Evolutionary conservation across 2,329 filamentous ascomycete species (phyloP).

Genomic region (Monilinia laxa): DNA sequence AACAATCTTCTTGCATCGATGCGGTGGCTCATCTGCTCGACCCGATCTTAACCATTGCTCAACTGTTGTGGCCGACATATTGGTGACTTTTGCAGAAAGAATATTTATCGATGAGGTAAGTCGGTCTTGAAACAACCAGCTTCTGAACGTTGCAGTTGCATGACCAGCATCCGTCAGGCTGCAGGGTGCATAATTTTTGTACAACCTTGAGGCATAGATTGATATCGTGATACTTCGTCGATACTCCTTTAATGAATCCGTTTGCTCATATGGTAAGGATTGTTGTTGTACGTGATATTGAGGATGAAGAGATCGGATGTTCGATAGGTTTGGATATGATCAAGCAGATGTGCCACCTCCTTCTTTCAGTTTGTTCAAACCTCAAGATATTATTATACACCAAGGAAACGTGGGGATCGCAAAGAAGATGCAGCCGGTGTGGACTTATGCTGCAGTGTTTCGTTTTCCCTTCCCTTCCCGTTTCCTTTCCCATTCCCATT

Average conservation of each 20-base stretch:
- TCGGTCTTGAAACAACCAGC: constrained; percentile 29
- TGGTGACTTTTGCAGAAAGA: constrained; percentile 27
- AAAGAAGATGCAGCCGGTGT: not conserved
- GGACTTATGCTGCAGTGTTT: not conserved
- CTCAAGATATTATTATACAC: constrained; percentile 1
- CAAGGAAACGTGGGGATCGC: not conserved
- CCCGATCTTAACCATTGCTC: constrained; percentile 40
- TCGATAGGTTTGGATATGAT: constrained; percentile 20
- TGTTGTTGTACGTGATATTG: constrained; percentile 6
- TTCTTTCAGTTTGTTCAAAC: constrained; percentile 14
- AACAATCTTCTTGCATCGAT: constrained; percentile 41
- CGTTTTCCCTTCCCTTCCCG: not conserved
- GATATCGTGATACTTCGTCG: constrained; percentile 18
- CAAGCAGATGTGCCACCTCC: constrained; percentile 30
- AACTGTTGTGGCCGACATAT: constrained; percentile 39
- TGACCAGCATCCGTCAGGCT: constrained; percentile 39
- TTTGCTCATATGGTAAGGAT: constrained; percentile 15
- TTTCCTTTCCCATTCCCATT: not conserved
- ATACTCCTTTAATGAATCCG: constrained; percentile 9
- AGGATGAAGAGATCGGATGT: constrained; percentile 22
- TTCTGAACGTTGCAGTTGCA: constrained; percentile 38
- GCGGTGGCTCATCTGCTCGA: constrained; percentile 37
- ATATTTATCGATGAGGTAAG: constrained; percentile 28
- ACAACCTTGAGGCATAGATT: constrained; percentile 29
- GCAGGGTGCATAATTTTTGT: constrained; percentile 41